Evolutionary conservation across 2,329 filamentous ascomycete genomes (phyloP), one percentile per base, ranked within the genome.

Genomic region (Ceratocystiopsis sp.): DNA sequence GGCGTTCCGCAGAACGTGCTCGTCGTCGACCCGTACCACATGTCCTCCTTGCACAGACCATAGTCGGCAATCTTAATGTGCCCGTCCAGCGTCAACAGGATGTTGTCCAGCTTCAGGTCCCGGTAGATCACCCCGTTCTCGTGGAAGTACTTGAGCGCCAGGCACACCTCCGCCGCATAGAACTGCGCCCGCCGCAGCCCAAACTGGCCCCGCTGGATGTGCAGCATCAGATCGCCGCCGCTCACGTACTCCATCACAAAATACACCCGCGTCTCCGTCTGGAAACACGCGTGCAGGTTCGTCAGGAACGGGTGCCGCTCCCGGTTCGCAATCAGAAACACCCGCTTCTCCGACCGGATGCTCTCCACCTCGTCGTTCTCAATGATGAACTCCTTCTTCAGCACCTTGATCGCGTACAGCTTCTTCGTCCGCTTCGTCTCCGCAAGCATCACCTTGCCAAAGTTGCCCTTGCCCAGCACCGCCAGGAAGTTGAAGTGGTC

Each of bases 171-270:
- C 13, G 89, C 86, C 40, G 91, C 93, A 57, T 98, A 98, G 61
- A 98, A 98, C 81, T 98, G 91, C 50, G 91, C 89, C 52, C 91
- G 78, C 64, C 94, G 96, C 8, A 86, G 83, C 45, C 89, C 89
- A 56, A 98, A 98, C 57, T 93, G 84, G 16, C 89, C 89, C 47
- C 91, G 78, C 61, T 98, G 91, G 58, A 98, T 98, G 64, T 98
- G 91, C 63, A 96, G 69, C 91, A 98, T 98, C 58, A 98, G 64
- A 70, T 98, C 91, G 66, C 91, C 91, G 67, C 91, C 91, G 57
- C 86, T 94, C 50, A 98, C 85, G 59, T 98, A 98, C 65, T 98
- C 91, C 89, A 96, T 96, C 50, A 98, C 91, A 57, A 98, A 98
- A 66, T 98, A 98, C 18, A 98, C 87, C 53, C 91, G 73, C 8